These are phyloP conservation scores for Starmerella asiatica DNA, from an alignment of 805 yeast genomes.

Conservation along the genomic window DNA sequence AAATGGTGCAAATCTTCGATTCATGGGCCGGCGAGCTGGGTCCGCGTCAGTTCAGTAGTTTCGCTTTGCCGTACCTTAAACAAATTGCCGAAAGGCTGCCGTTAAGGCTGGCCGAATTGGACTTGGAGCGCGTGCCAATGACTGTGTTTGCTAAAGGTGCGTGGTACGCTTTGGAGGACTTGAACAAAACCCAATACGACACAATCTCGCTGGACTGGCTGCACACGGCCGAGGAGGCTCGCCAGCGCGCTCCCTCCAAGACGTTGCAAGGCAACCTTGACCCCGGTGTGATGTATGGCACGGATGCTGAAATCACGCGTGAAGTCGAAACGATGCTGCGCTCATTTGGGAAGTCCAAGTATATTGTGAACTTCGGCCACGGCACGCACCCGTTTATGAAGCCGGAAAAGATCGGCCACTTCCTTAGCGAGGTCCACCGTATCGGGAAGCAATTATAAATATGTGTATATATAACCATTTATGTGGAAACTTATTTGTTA, in stretches of 20 bases:
- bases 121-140: slow-evolving; percentile 67
- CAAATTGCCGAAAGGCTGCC: slow-evolving; percentile 64
- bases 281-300: slow-evolving; percentile 89
- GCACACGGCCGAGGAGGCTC: slow-evolving; percentile 74
- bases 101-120: slow-evolving; percentile 53
- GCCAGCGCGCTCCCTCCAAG: slow-evolving; percentile 35
- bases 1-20: slow-evolving; percentile 92
- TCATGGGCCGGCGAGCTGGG: slow-evolving; percentile 97
- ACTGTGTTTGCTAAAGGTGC: slow-evolving; percentile 93
- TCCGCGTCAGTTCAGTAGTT: slow-evolving; percentile 74
- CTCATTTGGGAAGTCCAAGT: slow-evolving; percentile 81
- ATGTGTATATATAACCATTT: too few relatives aligned
- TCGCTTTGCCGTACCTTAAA: slow-evolving; percentile 74
- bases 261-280: slow-evolving; percentile 91
- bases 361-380: slow-evolving; percentile 92
- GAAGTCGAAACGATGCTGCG: slow-evolving; percentile 79
- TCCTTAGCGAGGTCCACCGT: slow-evolving; percentile 77
- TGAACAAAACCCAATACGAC: slow-evolving; percentile 59
- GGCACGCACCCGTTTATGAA: slow-evolving; percentile 98
- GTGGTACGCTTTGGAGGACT: slow-evolving; percentile 84
- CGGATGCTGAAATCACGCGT: slow-evolving; percentile 60
- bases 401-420: slow-evolving; percentile 75
- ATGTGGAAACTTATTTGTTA: too few relatives aligned
- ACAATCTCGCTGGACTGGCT: slow-evolving; percentile 90
- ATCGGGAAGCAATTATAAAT: slow-evolving; percentile 33